phyloP scores from a whole-genome alignment of 805 yeast species.

The Spathaspora gorwiae region DNA sequence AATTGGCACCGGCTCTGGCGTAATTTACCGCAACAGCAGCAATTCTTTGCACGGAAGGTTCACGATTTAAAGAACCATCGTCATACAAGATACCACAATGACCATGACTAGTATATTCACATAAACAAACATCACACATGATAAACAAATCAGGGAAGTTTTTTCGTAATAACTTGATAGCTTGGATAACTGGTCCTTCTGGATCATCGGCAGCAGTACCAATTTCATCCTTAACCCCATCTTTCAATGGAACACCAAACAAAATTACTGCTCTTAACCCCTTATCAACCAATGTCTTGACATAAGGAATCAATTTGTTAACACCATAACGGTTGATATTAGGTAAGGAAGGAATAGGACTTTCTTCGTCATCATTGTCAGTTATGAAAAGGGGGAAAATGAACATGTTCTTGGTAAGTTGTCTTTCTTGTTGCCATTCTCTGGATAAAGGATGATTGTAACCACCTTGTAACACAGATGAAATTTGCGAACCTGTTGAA shows the following conservation, averaged over 20 bases:
- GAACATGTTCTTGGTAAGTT: constrained; percentile 80
- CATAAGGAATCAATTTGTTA: constrained; percentile 70
- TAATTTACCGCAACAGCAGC: constrained; percentile 95
- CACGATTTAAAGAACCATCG: constrained; percentile 81
- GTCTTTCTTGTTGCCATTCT: constrained; percentile 87
- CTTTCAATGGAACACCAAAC: constrained; percentile 84
- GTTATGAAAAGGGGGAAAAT: constrained; percentile 88
- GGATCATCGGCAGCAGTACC: constrained; percentile 96
- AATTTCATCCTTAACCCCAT: constrained; percentile 68
- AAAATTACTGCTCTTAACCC: constrained; percentile 84
- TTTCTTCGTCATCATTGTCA: constrained; percentile 77
- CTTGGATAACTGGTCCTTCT: constrained; percentile 86
- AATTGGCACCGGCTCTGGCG: constrained; percentile 92
- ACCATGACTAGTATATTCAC: constrained; percentile 97
- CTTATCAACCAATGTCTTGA: constrained; percentile 63
- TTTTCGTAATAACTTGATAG: constrained; percentile 58
- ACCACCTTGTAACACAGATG: constrained; percentile 87
- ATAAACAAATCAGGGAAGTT: constrained; percentile 80
- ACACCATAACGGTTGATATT: constrained; percentile 85
- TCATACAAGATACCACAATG: constrained; percentile 91
- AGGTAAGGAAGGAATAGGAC: constrained; percentile 72
- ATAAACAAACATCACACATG: constrained; percentile 91
- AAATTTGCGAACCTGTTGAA: constrained; percentile 52
- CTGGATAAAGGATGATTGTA: constrained; percentile 86
- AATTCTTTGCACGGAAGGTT: constrained; percentile 68